Percentiles rank a stretch among this genome's conserved stretches.
phyloP scores from a whole-genome alignment of 257 asterid species.

The Ophiorrhiza pumila region DNA sequence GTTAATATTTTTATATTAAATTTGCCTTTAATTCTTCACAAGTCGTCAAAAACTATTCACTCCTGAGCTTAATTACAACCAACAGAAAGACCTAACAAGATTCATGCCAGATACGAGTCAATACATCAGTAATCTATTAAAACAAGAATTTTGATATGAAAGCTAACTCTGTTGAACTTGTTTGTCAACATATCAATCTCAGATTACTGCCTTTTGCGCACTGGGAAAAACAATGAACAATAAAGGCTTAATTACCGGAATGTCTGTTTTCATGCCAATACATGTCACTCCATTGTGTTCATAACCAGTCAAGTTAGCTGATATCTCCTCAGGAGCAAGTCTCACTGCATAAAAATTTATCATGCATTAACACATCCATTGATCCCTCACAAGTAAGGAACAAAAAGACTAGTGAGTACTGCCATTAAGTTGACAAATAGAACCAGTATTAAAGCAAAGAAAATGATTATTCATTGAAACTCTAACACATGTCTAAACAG shows the following conservation, averaged over 20 bases:
- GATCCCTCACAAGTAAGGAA: not conserved
- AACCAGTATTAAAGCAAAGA: not conserved
- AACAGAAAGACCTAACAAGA: not conserved
- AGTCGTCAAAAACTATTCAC: not conserved
- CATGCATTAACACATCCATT: constrained; percentile 19
- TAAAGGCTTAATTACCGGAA: constrained; percentile 52
- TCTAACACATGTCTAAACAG: not conserved
- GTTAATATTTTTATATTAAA: not conserved
- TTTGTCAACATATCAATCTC: not conserved
- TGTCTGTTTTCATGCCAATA: constrained; percentile 84
- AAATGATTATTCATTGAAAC: not conserved
- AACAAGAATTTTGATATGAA: not conserved
- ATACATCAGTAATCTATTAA: not conserved
- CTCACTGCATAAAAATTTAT: constrained; percentile 57
- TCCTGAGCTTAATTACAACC: not conserved
- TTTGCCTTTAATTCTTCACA: not conserved
- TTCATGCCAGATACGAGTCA: not conserved
- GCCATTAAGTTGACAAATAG: not conserved
- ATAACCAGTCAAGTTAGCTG: constrained; percentile 70
- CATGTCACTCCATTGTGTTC: constrained; percentile 84
- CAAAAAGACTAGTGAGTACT: not conserved
- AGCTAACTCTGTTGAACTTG: not conserved
- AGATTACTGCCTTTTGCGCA: not conserved
- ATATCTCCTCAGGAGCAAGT: constrained; percentile 83
- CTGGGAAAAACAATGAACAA: not conserved